A percentile compares a stretch with the other conserved stretches of the same genome.
Conservation (phyloP, 78 protist species). For the Pigoraptor vietnamica region DNA sequence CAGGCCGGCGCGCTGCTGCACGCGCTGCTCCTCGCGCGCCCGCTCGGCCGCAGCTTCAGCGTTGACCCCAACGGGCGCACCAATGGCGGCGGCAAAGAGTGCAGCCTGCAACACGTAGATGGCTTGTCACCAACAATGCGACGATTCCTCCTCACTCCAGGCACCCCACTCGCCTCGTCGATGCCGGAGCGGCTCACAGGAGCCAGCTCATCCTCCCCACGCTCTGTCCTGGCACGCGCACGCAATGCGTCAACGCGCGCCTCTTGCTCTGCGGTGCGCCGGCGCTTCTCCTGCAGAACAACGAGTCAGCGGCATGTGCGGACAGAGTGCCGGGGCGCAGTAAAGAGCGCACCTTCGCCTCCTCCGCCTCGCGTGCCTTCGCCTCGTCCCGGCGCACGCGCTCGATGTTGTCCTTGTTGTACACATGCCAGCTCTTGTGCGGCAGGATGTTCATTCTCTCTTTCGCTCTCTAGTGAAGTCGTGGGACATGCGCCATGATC, state of each 20-base stretch:
- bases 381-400: conserved; percentile 5
- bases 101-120: neutral
- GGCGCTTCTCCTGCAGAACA: neutral
- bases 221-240: neutral
- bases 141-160: too few species aligned
- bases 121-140: too few species aligned
- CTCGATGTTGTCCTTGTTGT: conserved; percentile 17
- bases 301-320: neutral
- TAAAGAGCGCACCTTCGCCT: neutral
- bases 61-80: neutral
- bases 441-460: neutral
- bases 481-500: neutral
- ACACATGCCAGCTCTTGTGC: conserved; percentile 16
- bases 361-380: neutral
- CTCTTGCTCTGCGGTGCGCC: neutral
- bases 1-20: neutral
- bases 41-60: neutral
- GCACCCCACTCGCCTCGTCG: neutral
- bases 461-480: neutral
- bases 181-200: neutral
- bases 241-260: neutral
- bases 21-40: neutral
- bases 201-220: too few species aligned
- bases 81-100: neutral
- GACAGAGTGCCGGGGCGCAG: neutral